Evolutionary conservation across 176 grass and related monocot species (phyloP), one percentile per base, ranked within the genome.

Genomic region (Oryza brachyantha): DNA sequence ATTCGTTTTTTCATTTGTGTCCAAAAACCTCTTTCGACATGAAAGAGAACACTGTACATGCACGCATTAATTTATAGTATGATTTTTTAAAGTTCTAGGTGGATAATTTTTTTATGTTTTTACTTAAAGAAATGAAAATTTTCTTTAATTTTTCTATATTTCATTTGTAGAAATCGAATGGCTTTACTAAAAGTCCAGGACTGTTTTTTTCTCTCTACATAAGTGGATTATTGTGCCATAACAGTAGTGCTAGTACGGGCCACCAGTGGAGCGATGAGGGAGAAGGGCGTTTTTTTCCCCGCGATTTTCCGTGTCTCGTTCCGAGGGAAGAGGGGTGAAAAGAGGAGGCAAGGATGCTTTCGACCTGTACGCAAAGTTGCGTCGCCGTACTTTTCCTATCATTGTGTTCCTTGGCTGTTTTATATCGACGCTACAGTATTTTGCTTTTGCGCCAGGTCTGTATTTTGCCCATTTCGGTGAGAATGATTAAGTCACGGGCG

Each of bases 311-410:
- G 48, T 39, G 74, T 73, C 74, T 60, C 48, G 80, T 78, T 67
- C 68, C 8, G 48, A 61, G 79, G n/a, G 37, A 1, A 13, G 46
- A n/a, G 34, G 21, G 41, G 25, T 54, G 62, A 54, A 79, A 52
- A 70, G 17, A 84, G 65, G 12, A 66, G 12, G 66, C 71, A 37
- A 22, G 3, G 62, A 68, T 38, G 86, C 81, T 71, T 84, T 84
- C 67, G 35, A 81, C 70, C 70, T 36, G 75, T 74, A 70, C 69
- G 55, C 68, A 84, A 76, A 65, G 86, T 32, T 70, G 71, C 7
- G 26, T 19, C 41, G 13, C 64, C 81, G 81, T 88, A 89, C 81
- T 34, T 4, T 39, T 43, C 65, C 22, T 76, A 84, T 81, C 81
- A 81, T 81, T 84, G 82, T 66, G 82, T 52, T 81, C 64, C 75